Evolutionary conservation across 2,329 filamentous ascomycete genomes (phyloP), one percentile per base, ranked within the genome.

Genomic region (Scytalidium lignicola): DNA sequence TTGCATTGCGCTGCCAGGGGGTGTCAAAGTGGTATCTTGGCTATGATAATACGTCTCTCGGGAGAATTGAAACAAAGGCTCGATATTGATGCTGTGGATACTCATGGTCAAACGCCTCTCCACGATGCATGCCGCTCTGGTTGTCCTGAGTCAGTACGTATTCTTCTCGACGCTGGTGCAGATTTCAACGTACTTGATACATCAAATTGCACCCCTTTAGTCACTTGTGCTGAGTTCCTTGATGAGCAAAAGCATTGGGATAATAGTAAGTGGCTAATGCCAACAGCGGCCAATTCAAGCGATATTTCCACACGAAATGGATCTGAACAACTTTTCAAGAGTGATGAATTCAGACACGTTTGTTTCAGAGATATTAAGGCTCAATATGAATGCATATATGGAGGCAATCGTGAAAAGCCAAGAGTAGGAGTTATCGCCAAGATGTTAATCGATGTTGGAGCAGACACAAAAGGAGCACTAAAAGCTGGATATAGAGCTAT

Each of bases 1-100:
- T 59, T 76, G 3, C 72, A 75, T 43, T 47, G 74, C 17, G 68
- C 72, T 1, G 60, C 67, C 3, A 61, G 63, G 12, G 51, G 55
- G 3, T 54, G 66, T 20, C 53, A 67, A 32, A 55, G 53, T 40
- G 71, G 72, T 19, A 58, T 62, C 2, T 53, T 72, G 1, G 53
- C 49, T 9, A 26, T 53, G 13, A 21, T 55, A 10, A 18, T 53
- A 3, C 48, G 54, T 3, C 46, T 48, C 12, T 49, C 49, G 15
- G 10, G 19, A 5, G 21, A 8, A 4, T 19, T 43, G 15, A 32
- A 41, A 3, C 39, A 20, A 5, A n/a, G 12, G 1, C 15, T 37
- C 29, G n/a, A 52, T 6, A 20, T 54, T 5, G 29, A 56, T 32
- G 4, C 29, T 21, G 12, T 39, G 13, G 51, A 55, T 21, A 22